A percentile compares a stretch with the other conserved stretches of the same genome.
phyloP scores from a whole-genome alignment of 345 rosid species.

The Brassica napus region Da-Ae NC_063444.1:8571501-8572000 shows the following conservation, averaged over 20 bases:
- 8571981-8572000: too few relatives aligned
- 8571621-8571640: conserved; percentile 58
- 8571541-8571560: conserved; percentile 42
- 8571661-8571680: conserved; percentile 43
- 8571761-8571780: conserved; percentile 48
- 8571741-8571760: conserved; percentile 25
- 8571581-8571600: conserved; percentile 49
- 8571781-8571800: conserved; percentile 45
- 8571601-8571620: conserved; percentile 39
- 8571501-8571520: conserved; percentile 48
- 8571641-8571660: conserved; percentile 46
- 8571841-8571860: conserved; percentile 34
- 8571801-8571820: conserved; percentile 61
- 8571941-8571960: too few relatives aligned
- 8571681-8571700: conserved; percentile 37
- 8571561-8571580: conserved; percentile 52
- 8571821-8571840: conserved; percentile 47
- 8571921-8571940: too few relatives aligned
- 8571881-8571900: not conserved
- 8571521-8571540: conserved; percentile 55
- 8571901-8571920: not conserved
- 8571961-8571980: too few relatives aligned
- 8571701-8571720: conserved; percentile 47
- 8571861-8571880: not conserved
- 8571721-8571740: conserved; percentile 53